phyloP scores from a whole-genome alignment of 345 rosid species.

The Citrus medica region DNA sequence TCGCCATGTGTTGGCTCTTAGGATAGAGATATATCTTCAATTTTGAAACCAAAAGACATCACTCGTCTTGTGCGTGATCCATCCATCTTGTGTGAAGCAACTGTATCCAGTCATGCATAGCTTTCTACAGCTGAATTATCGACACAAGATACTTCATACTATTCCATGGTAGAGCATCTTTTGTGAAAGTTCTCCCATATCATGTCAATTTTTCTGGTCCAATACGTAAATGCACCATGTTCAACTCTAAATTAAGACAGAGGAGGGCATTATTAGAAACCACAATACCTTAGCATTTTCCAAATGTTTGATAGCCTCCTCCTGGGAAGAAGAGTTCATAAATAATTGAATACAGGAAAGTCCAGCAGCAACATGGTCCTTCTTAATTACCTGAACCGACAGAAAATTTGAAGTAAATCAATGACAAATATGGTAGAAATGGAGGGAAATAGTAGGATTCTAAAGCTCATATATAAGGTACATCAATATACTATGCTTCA shows the following conservation, averaged over 20 bases:
- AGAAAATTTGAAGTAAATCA: slow-evolving; percentile 5
- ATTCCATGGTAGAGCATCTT: background rate
- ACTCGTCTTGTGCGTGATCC: background rate
- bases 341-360: slow-evolving; percentile 91
- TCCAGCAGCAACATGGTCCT: slow-evolving; percentile 94
- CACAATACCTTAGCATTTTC: slow-evolving; percentile 77
- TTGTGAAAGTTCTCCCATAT: background rate
- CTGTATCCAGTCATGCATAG: background rate
- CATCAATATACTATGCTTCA: background rate
- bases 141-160: background rate
- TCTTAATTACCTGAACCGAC: slow-evolving; percentile 76
- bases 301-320: slow-evolving; percentile 89
- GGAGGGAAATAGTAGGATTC: background rate
- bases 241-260: slow-evolving; percentile 1
- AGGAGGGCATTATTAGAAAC: background rate
- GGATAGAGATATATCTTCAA: background rate
- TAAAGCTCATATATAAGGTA: background rate
- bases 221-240: background rate
- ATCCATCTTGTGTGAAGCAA: background rate
- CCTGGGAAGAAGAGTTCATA: slow-evolving; percentile 83
- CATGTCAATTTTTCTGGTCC: background rate
- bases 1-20: background rate
- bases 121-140: background rate
- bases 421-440: background rate
- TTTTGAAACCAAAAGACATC: background rate